Evolutionary conservation across 179 eudicot genomes (phyloP).

Genomic region (Nepenthes alata): DNA sequence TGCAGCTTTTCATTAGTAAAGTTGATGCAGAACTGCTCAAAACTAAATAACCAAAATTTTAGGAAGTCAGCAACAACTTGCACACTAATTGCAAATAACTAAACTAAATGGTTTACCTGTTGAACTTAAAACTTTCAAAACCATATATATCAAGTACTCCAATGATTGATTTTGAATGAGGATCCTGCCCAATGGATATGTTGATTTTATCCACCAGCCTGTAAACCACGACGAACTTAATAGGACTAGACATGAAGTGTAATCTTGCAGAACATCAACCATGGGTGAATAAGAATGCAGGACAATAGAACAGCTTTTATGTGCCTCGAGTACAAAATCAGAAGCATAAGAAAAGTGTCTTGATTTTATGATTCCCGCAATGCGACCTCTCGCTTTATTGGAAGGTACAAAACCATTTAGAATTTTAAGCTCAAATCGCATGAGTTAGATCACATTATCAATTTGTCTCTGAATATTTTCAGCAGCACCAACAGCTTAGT

Average conservation of each 20-base stretch:
- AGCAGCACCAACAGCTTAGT: too few relatives aligned
- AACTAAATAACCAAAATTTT: conserved; percentile 35
- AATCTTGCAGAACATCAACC: neutral
- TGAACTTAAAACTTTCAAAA: conserved; percentile 86
- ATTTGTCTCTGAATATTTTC: too few relatives aligned
- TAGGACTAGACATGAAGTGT: conserved; percentile 3
- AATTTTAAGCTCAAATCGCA: too few relatives aligned
- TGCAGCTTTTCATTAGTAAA: conserved; percentile 98
- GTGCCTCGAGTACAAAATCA: too few relatives aligned
- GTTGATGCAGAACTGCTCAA: conserved; percentile 99
- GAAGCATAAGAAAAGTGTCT: too few relatives aligned
- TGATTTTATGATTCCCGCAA: too few relatives aligned
- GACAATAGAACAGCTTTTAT: too few relatives aligned
- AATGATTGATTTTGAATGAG: conserved; percentile 73
- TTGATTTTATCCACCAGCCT: conserved; percentile 99
- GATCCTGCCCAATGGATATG: conserved; percentile 93
- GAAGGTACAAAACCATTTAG: too few relatives aligned
- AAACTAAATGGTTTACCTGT: conserved; percentile 43
- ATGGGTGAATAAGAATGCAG: neutral
- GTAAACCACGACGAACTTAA: conserved; percentile 7
- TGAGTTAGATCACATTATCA: too few relatives aligned
- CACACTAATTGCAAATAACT: conserved; percentile 1
- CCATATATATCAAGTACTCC: conserved; percentile 99
- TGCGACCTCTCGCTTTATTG: too few relatives aligned
- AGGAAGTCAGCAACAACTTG: conserved; percentile 11